Conservation (phyloP, 345 rosid species). For the Durio zibethinus region DNA sequence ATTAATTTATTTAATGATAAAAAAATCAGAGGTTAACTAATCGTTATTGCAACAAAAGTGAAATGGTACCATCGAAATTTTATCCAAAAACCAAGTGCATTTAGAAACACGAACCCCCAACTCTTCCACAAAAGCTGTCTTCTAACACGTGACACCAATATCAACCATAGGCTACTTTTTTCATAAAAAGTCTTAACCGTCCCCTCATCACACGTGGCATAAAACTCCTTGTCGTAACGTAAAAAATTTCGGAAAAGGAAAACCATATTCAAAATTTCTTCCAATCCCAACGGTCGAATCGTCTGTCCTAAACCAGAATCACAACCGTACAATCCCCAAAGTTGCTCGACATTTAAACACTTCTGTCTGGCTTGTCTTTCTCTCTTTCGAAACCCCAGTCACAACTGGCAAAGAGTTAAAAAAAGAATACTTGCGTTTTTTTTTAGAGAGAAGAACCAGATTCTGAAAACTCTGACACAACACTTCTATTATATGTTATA, state of each 20-base stretch:
- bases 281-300: constrained; percentile 51
- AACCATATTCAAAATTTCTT: constrained; percentile 35
- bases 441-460: constrained; percentile 12
- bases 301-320: not conserved
- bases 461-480: constrained; percentile 46
- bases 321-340: constrained; percentile 39
- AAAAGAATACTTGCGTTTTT: not conserved
- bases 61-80: not conserved
- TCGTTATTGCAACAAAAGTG: not conserved
- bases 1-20: too few species aligned
- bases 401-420: not conserved
- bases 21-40: too few species aligned
- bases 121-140: not conserved
- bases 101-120: not conserved
- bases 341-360: constrained; percentile 22
- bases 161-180: not conserved
- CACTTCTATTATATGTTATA: not conserved
- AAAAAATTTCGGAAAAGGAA: constrained; percentile 7
- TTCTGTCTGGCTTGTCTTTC: constrained; percentile 8
- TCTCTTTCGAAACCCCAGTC: not conserved
- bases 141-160: constrained; percentile 8
- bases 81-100: not conserved
- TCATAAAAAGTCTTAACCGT: not conserved
- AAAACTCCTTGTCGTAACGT: constrained; percentile 30
- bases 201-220: constrained; percentile 30